phyloP scores from a whole-genome alignment of 768 basidiomycete species.

The Amanita jacksonii region DNA sequence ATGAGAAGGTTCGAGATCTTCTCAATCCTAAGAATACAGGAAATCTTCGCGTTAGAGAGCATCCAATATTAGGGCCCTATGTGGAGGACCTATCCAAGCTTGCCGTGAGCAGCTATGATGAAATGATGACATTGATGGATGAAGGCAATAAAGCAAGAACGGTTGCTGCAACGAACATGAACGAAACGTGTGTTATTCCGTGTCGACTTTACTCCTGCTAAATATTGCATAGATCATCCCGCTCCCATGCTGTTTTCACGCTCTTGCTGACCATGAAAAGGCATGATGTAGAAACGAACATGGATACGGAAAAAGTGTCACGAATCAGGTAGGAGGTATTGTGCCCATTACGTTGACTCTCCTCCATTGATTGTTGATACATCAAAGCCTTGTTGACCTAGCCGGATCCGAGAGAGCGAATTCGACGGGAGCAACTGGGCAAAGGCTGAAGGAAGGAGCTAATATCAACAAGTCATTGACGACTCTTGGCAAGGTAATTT shows the following conservation, averaged over 20 bases:
- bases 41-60: constrained; percentile 94
- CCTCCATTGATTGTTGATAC: constrained; percentile 7
- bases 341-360: not conserved
- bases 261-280: constrained; percentile 88
- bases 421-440: constrained; percentile 94
- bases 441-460: constrained; percentile 93
- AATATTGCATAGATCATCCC: constrained; percentile 57
- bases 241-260: constrained; percentile 98
- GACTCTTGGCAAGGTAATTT: constrained; percentile 96
- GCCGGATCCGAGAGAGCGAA: constrained; percentile 97
- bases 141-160: constrained; percentile 98
- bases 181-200: constrained; percentile 70
- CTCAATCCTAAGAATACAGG: constrained; percentile 96
- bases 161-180: constrained; percentile 99
- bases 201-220: not conserved
- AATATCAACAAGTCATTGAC: constrained; percentile 99
- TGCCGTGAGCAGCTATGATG: constrained; percentile 82
- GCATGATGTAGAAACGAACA: constrained; percentile 72
- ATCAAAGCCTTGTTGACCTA: constrained; percentile 77
- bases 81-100: constrained; percentile 96
- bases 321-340: constrained; percentile 64
- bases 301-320: constrained; percentile 98
- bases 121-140: constrained; percentile 99
- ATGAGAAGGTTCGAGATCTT: constrained; percentile 96
- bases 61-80: constrained; percentile 94